Base-by-base conservation (phyloP, 2,329 filamentous ascomycete species). In the Colletotrichum simmondsii region DNA sequence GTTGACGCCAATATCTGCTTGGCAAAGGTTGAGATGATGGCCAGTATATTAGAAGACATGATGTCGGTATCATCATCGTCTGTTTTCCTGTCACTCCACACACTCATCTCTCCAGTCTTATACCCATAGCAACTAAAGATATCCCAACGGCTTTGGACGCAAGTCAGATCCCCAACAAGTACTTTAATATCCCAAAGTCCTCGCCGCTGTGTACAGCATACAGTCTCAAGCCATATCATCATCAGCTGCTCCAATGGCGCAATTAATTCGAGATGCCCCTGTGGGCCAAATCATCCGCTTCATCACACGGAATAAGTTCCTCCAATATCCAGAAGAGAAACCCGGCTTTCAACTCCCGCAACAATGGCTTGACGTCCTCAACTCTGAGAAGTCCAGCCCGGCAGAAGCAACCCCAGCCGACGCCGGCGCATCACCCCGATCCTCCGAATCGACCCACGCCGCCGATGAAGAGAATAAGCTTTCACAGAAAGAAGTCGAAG, bases 281-380 rank as follows among this genome's bases (percentile, higher is more conserved):
- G 76, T 91, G 74, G 90, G 90, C 75, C 89, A 92, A 75, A 75
- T 91, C 61, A 84, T 92, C 75, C 86, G 90, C 76, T 88, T 84
- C 76, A 62, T 87, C 66, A 89, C 89, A 3, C 80, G 81, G 37
- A 90, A 90, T 77, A 84, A 81, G 54, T 77, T 88, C 56, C 82
- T 92, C 14, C 84, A 86, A 71, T 92, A 92, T 72, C 89, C 90
- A 19, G 90, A 92, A 81, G 91, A 92, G 74, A 82, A 82, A 72
- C 75, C 86, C 26, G 88, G 83, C 75, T 92, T 91, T 75, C 77
- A 86, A 70, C 81, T 88, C 5, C 90, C 89, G 4, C 78, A 80
- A 26, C 71, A 79, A 1, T 84, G 83, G 82, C 69, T 81, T 37
- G 75, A 77, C n/a, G 77, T 84, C 52, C 59, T 84, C 35, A 79